These are phyloP conservation scores for Pichia phayaonensis DNA, from an alignment of 805 yeast species.

Conservation along the genomic window DNA sequence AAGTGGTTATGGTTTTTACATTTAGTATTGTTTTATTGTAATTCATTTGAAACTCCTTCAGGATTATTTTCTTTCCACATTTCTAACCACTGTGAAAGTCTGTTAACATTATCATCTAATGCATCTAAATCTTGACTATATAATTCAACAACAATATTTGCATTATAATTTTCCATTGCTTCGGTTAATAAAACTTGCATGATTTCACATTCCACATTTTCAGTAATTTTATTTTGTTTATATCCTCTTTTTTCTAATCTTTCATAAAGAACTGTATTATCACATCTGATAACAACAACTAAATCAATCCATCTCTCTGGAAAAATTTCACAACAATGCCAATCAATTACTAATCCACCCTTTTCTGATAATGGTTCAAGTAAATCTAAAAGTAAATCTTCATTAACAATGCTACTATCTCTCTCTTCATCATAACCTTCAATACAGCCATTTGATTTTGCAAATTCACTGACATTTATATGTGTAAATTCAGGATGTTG, in stretches of 20 bases:
- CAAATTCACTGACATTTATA: constrained; percentile 71
- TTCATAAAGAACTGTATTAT: constrained; percentile 64
- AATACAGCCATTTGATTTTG: constrained; percentile 66
- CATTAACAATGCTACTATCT: constrained; percentile 86
- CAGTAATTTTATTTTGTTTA: constrained; percentile 73
- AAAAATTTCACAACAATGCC: constrained; percentile 96
- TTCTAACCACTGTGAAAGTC: constrained; percentile 67
- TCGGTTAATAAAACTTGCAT: constrained; percentile 88
- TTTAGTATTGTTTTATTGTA: constrained; percentile 20
- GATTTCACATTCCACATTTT: constrained; percentile 92
- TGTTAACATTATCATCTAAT: constrained; percentile 72
- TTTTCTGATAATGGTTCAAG: constrained; percentile 68
- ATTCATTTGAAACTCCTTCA: constrained; percentile 49
- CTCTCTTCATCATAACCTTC: constrained; percentile 83
- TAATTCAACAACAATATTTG: constrained; percentile 76
- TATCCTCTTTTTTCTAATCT: constrained; percentile 73
- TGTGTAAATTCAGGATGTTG: constrained; percentile 44
- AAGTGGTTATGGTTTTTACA: no score
- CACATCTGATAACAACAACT: constrained; percentile 81
- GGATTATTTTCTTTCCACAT: constrained; percentile 65
- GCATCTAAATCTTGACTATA: constrained; percentile 65
- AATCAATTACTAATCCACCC: constrained; percentile 90
- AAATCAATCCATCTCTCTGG: constrained; percentile 90
- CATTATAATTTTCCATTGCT: constrained; percentile 74
- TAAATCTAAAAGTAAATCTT: constrained; percentile 76